These are phyloP conservation scores for Nelumbo lutea DNA, from an alignment of 164 flowering plant species.

Conservation along the genomic window DNA sequence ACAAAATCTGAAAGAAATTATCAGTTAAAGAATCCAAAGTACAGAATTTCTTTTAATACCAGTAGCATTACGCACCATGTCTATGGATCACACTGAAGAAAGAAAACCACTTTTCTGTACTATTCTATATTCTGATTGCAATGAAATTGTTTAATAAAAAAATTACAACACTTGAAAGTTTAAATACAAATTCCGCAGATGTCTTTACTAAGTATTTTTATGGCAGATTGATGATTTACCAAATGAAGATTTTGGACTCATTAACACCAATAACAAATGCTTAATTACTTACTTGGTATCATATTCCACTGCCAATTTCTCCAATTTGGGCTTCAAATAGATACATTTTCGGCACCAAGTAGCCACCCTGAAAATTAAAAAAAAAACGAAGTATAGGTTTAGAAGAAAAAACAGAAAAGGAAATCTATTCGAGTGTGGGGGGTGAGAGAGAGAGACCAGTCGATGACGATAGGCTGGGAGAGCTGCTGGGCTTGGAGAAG, in stretches of 20 bases:
- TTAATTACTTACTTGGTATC: slow-evolving; percentile 41
- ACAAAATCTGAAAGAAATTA: too few relatives aligned
- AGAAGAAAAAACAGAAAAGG: slow-evolving; percentile 3
- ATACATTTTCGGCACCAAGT: slow-evolving; percentile 95
- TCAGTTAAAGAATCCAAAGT: too few relatives aligned
- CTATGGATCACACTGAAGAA: neutral
- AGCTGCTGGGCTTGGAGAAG: slow-evolving; percentile 44
- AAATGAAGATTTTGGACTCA: too few relatives aligned
- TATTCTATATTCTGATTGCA: too few relatives aligned
- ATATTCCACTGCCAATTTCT: slow-evolving; percentile 87
- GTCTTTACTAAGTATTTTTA: too few relatives aligned
- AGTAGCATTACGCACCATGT: neutral
- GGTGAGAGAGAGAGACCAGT: slow-evolving; percentile 46
- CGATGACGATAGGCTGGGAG: slow-evolving; percentile 71
- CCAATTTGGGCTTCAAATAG: slow-evolving; percentile 91
- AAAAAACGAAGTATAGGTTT: neutral
- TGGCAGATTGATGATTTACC: too few relatives aligned
- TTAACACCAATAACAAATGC: too few relatives aligned
- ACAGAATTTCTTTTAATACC: too few relatives aligned
- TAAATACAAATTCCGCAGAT: too few relatives aligned
- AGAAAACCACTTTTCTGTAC: neutral
- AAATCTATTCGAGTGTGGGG: neutral
- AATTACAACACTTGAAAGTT: too few relatives aligned
- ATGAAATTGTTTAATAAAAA: too few relatives aligned
- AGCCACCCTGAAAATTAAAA: slow-evolving; percentile 69